Evolutionary conservation across 2,329 filamentous ascomycete genomes (phyloP).

Genomic region (Emericellopsis atlantica): DNA sequence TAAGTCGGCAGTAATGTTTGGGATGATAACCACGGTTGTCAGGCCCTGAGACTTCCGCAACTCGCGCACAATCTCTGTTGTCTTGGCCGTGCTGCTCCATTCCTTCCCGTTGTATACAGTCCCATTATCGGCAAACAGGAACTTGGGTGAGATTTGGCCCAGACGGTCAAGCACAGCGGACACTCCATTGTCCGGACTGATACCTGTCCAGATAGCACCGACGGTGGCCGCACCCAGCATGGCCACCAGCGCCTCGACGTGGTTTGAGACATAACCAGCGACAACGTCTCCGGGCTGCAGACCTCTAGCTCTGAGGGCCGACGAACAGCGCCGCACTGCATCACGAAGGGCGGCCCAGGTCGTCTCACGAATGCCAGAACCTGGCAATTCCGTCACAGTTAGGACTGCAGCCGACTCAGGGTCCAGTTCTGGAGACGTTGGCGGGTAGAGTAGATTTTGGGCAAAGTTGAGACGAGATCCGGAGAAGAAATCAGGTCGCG

Average conservation of each 20-base stretch:
- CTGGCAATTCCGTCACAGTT: slow-evolving; percentile 62
- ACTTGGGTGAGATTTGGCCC: slow-evolving; percentile 68
- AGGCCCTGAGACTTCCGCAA: slow-evolving; percentile 46
- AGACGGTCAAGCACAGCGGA: slow-evolving; percentile 82
- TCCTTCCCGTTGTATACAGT: slow-evolving; percentile 84
- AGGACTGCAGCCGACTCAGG: slow-evolving; percentile 59
- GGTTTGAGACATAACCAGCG: slow-evolving; percentile 78
- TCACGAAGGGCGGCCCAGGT: slow-evolving; percentile 76
- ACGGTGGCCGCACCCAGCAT: slow-evolving; percentile 75
- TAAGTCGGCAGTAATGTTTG: slow-evolving; percentile 41
- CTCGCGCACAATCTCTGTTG: slow-evolving; percentile 58
- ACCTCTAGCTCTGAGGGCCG: slow-evolving; percentile 52
- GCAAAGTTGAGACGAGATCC: slow-evolving; percentile 80
- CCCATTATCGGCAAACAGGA: slow-evolving; percentile 81
- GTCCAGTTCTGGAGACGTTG: slow-evolving; percentile 23
- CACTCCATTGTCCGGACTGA: slow-evolving; percentile 85
- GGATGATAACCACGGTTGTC: slow-evolving; percentile 61
- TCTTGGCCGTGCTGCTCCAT: slow-evolving; percentile 70
- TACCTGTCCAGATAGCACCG: slow-evolving; percentile 85
- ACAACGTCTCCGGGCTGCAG: slow-evolving; percentile 44
- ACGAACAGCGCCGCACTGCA: slow-evolving; percentile 60
- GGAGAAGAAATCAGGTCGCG: slow-evolving; percentile 74
- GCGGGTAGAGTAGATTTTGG: slow-evolving; percentile 83
- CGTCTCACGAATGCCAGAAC: slow-evolving; percentile 34
- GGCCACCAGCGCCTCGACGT: slow-evolving; percentile 73